Evolutionary conservation across 139 green algal genomes (phyloP).

Genomic region (Chlorella sp.): DNA sequence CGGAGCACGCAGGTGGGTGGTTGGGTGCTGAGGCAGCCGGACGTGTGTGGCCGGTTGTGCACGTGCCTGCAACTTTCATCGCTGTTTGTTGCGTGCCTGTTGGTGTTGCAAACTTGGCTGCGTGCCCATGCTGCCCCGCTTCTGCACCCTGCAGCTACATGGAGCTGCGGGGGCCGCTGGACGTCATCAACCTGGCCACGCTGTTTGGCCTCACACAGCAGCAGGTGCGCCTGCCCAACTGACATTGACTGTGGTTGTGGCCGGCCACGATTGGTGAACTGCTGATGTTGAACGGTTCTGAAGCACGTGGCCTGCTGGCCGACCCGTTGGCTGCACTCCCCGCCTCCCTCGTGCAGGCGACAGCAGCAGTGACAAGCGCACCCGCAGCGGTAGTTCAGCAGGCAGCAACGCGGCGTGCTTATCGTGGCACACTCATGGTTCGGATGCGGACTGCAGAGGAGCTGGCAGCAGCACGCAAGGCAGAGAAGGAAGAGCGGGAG

Average conservation of each 20-base stretch:
- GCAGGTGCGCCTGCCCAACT: conserved; percentile 4
- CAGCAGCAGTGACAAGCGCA: conserved; percentile 38
- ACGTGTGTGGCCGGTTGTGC: no score
- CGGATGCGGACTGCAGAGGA: conserved; percentile 19
- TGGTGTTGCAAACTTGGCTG: no score
- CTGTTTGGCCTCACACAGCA: conserved; percentile 62
- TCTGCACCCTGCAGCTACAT: conserved; percentile 17
- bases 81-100: no score
- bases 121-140: no score
- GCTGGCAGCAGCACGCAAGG: background rate
- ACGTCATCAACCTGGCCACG: conserved; percentile 64
- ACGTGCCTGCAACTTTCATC: no score
- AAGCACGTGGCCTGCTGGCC: no score
- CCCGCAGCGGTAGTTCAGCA: conserved; percentile 42
- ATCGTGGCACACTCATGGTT: conserved; percentile 38
- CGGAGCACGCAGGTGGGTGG: conserved; percentile 38
- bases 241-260: no score
- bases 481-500: background rate
- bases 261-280: no score
- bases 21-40: no score
- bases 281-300: no score
- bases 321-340: no score
- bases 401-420: conserved; percentile 37
- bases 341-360: conserved; percentile 17
- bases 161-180: conserved; percentile 67